Evolutionary conservation across 106 monocot species (phyloP), one percentile per base, ranked within the genome.

Genomic region (Xerophyta viscosa): DNA sequence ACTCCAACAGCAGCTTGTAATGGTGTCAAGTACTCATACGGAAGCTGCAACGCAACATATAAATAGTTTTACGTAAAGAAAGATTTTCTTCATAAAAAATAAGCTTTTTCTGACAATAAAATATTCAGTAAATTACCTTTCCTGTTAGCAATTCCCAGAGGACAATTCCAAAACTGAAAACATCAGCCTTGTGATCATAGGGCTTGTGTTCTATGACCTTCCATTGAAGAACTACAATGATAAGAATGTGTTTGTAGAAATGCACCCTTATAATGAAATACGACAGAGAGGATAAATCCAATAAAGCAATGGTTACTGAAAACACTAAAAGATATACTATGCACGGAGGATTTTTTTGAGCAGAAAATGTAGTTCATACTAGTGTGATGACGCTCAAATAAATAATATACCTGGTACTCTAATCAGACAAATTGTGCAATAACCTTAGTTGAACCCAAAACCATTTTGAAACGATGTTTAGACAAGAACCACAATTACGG

Each of bases 131-230:
- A 48, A 41, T 52, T 72, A 93, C 92, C 80, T 88, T 93, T 61
- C 77, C 83, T 1, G 88, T 80, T 50, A 93, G 66, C 36, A 93
- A 65, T 52, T 93, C 92, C 92, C 92, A 93, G 2, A 93, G 61
- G 46, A 93, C 65, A 41, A 93, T 60, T 53, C 58, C 77, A 46
- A 93, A 93, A 66, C 92, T 93, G 48, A 93, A 93, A 41, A 93
- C 83, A 77, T 93, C 92, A 66, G 87, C 92, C 57, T 93, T 93
- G 63, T 93, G 92, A 77, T 88, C 87, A 67, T 93, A 93, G 37
- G 77, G 74, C 63, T 84, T 88, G 58, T 93, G 92, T 57, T 88
- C 88, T 36, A 93, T 93, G 60, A 93, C 92, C 92, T 93, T 62
- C 24, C 68, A 41, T 10, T 62, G 15, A n/a, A 45, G 17, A 61